A percentile compares a stretch with the other conserved stretches of the same genome.
Evolutionary conservation across 2,329 filamentous ascomycete genomes (phyloP).

Genomic region (Tolypocladium pustulatum): DNA sequence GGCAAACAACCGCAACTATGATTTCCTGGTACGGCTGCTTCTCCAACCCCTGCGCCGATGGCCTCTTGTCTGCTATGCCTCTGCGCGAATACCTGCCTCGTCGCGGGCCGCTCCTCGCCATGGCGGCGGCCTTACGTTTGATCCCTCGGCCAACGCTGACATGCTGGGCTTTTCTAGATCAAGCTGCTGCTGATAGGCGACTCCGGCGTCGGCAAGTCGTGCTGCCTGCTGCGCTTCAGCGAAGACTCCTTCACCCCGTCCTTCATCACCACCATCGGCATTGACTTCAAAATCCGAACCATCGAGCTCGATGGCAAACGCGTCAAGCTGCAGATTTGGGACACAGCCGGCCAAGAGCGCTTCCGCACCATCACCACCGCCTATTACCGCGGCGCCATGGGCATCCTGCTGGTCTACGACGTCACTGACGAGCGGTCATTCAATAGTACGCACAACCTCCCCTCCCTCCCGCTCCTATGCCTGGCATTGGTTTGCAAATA

Average conservation of each 20-base stretch:
- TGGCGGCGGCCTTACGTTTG: too few relatives aligned
- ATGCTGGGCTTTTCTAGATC: constrained; percentile 48
- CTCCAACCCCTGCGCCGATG: constrained; percentile 7
- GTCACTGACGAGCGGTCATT: constrained; percentile 95
- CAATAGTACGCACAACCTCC: constrained; percentile 56
- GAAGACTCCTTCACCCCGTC: constrained; percentile 96
- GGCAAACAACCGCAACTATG: constrained; percentile 93
- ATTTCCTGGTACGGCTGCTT: constrained; percentile 71
- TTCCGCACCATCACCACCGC: constrained; percentile 98
- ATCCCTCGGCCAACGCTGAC: neutral
- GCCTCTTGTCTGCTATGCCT: neutral
- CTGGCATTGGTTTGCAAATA: neutral
- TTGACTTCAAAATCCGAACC: constrained; percentile 99
- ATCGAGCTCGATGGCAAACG: constrained; percentile 98
- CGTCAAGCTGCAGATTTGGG: constrained; percentile 99
- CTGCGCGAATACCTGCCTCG: neutral
- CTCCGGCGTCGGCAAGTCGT: constrained; percentile 94
- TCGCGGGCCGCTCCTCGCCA: constrained; percentile 1
- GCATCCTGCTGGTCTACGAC: constrained; percentile 94
- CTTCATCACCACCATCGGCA: constrained; percentile 98
- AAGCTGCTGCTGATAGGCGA: constrained; percentile 95
- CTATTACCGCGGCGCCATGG: constrained; percentile 98
- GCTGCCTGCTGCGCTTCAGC: constrained; percentile 91
- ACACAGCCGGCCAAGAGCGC: constrained; percentile 94
- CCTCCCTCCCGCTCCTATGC: neutral